Conservation (phyloP, 2,329 filamentous ascomycete genomes). For the Claviceps lovelessii region DNA sequence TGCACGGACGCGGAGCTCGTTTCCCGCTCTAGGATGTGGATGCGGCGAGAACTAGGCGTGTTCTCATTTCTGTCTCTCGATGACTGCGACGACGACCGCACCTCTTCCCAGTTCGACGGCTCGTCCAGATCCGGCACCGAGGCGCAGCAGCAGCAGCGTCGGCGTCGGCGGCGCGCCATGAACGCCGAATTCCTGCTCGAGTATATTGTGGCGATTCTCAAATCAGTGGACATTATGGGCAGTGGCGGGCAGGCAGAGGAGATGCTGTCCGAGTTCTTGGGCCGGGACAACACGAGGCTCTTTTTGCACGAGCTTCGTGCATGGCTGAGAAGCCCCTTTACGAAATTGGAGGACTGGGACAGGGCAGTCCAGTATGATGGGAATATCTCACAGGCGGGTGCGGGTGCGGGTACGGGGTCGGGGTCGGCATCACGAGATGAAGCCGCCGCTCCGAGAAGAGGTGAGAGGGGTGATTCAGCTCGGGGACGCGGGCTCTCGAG, state of each 20-base stretch:
- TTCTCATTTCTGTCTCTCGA: constrained; percentile 53
- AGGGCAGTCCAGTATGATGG: constrained; percentile 55
- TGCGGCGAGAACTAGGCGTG: constrained; percentile 70
- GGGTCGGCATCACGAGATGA: neutral
- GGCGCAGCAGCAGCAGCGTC: constrained; percentile 1
- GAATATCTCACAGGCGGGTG: neutral
- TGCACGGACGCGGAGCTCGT: constrained; percentile 50
- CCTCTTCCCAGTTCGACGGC: constrained; percentile 5
- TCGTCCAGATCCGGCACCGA: constrained; percentile 27
- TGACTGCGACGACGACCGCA: constrained; percentile 13
- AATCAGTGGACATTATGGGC: constrained; percentile 67
- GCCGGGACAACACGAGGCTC: constrained; percentile 54
- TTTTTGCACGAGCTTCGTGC: constrained; percentile 75
- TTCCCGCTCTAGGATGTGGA: constrained; percentile 64
- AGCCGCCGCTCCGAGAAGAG: neutral
- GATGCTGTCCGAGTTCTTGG: constrained; percentile 64
- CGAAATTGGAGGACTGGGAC: constrained; percentile 64
- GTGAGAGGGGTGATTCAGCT: too few relatives aligned
- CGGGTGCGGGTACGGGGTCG: too few relatives aligned
- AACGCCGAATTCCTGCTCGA: constrained; percentile 77
- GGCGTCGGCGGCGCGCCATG: constrained; percentile 1
- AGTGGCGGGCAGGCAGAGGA: constrained; percentile 67
- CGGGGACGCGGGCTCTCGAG: neutral
- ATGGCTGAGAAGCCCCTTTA: constrained; percentile 72
- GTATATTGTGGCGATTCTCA: constrained; percentile 72